Evolutionary conservation across 2,329 filamentous ascomycete species (phyloP).

Genomic region (Saccharata proteae): DNA sequence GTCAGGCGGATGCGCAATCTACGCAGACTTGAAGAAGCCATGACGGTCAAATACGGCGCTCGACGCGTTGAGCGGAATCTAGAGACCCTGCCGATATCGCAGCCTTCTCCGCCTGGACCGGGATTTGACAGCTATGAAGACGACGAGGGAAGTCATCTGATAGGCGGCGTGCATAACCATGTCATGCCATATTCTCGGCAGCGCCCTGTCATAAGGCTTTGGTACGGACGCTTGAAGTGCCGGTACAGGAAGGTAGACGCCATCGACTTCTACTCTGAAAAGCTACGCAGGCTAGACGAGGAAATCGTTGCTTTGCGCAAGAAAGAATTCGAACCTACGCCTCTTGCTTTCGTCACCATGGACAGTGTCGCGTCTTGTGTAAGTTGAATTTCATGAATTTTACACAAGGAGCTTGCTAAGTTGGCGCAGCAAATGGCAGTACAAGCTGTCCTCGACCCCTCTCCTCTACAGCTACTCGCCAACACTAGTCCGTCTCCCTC

Average conservation of each 20-base stretch:
- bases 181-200: slow-evolving; percentile 28
- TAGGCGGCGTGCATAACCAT: slow-evolving; percentile 38
- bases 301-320: slow-evolving; percentile 57
- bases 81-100: slow-evolving; percentile 38
- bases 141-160: slow-evolving; percentile 47
- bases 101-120: slow-evolving; percentile 29
- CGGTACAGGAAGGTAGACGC: slow-evolving; percentile 68
- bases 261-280: slow-evolving; percentile 88
- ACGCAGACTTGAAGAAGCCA: slow-evolving; percentile 67
- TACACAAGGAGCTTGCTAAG: background rate
- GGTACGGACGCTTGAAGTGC: slow-evolving; percentile 66
- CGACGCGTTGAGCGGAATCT: slow-evolving; percentile 36
- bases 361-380: slow-evolving; percentile 71
- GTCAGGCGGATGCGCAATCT: slow-evolving; percentile 52
- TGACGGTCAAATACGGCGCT: slow-evolving; percentile 63
- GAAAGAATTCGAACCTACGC: slow-evolving; percentile 64
- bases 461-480: slow-evolving; percentile 73
- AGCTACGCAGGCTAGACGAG: slow-evolving; percentile 66
- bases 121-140: slow-evolving; percentile 25
- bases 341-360: slow-evolving; percentile 94
- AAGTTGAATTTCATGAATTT: slow-evolving; percentile 12
- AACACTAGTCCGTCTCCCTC: slow-evolving; percentile 78
- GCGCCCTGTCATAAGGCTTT: slow-evolving; percentile 59
- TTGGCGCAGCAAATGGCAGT: slow-evolving; percentile 72
- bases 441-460: slow-evolving; percentile 84